A percentile compares a stretch with the other conserved stretches of the same genome.
Evolutionary conservation across 75 land plant genomes (phyloP).

Genomic region (Cupressus sempervirens): DNA sequence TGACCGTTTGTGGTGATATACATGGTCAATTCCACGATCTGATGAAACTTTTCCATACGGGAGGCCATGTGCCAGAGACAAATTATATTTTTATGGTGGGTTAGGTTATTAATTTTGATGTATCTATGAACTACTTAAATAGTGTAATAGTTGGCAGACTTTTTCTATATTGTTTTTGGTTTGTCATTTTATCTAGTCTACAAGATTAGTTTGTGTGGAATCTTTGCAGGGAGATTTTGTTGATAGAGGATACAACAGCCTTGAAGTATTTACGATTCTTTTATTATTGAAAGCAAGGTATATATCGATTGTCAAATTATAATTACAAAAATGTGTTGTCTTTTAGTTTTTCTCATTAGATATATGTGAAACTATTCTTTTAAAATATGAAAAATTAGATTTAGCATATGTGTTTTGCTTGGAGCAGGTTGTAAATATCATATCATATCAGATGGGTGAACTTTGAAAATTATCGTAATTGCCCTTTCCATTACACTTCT

Average conservation of each 20-base stretch:
- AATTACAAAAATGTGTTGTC: not conserved
- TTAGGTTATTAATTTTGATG: not conserved
- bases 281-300: not conserved
- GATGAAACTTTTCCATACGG: conserved; percentile 98
- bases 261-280: conserved; percentile 95
- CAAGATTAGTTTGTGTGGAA: not conserved
- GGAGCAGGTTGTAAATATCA: not conserved
- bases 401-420: not conserved
- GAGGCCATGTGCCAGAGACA: conserved; percentile 95
- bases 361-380: not conserved
- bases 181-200: not conserved
- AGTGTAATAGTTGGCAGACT: not conserved
- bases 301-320: not conserved
- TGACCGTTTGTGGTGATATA: conserved; percentile 98
- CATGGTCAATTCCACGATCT: conserved; percentile 98
- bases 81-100: conserved; percentile 95
- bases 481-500: not conserved
- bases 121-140: not conserved
- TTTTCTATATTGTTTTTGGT: not conserved
- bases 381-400: not conserved
- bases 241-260: conserved; percentile 96
- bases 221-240: conserved; percentile 96
- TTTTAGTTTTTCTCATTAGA: not conserved
- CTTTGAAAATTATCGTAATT: not conserved
- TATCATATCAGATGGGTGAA: not conserved